Evolutionary conservation across 1,284 basidiomycete genomes (phyloP).

Genomic region (Phlebopus sp.): DNA sequence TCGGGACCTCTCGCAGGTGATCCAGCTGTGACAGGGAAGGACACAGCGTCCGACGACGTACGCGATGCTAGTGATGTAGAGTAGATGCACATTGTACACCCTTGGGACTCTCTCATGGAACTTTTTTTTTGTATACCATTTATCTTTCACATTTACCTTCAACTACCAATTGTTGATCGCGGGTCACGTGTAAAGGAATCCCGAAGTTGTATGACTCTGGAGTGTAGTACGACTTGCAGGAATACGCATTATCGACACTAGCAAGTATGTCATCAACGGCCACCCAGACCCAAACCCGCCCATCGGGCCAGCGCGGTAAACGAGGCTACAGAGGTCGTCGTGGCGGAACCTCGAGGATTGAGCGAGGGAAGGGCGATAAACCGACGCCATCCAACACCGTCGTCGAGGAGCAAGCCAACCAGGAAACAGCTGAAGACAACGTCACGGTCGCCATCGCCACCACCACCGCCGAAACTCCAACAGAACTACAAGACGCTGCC

Average conservation of each 20-base stretch:
- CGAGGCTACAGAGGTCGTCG: slow-evolving; percentile 19
- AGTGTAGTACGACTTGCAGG: no score
- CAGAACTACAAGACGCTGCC: slow-evolving; percentile 37
- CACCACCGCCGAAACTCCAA: slow-evolving; percentile 9
- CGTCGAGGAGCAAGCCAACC: background rate
- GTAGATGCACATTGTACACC: slow-evolving; percentile 5
- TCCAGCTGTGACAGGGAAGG: background rate
- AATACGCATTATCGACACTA: background rate
- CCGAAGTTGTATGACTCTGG: no score
- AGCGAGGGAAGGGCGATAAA: slow-evolving; percentile 11
- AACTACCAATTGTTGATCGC: no score
- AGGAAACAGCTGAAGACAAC: background rate
- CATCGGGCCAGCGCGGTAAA: slow-evolving; percentile 4
- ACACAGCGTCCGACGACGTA: background rate
- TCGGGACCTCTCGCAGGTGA: background rate
- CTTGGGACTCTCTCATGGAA: background rate
- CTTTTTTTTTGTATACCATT: background rate
- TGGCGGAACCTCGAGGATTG: slow-evolving; percentile 6
- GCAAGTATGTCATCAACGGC: slow-evolving; percentile 21
- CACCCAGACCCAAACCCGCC: slow-evolving; percentile 9
- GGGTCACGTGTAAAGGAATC: no score
- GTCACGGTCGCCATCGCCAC: slow-evolving; percentile 2
- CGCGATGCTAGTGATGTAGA: slow-evolving; percentile 24
- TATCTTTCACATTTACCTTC: no score
- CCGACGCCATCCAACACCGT: background rate